Evolutionary conservation across 306 rosid species (phyloP).

Genomic region (Malus fusca): DNA sequence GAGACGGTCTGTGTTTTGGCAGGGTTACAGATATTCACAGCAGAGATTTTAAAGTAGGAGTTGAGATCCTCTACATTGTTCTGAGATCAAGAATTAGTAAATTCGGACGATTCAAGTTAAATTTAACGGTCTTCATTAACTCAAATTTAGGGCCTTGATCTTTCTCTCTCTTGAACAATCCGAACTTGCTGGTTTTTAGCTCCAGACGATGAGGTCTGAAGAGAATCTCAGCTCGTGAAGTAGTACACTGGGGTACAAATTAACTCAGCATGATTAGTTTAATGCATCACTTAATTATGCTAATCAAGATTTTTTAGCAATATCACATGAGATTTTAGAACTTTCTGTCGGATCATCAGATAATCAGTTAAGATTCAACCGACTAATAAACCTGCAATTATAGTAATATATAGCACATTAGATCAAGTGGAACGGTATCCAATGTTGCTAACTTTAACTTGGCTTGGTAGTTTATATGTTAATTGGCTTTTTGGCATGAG

Average conservation of each 20-base stretch:
- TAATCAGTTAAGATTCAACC: neutral
- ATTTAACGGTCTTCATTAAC: no score
- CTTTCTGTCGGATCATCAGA: neutral
- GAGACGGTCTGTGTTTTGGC: neutral
- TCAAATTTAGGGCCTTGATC: fast-evolving
- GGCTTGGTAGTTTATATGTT: neutral
- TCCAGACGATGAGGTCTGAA: no score
- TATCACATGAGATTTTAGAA: neutral
- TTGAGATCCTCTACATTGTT: neutral
- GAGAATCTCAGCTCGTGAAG: neutral
- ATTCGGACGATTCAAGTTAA: no score
- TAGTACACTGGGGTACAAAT: neutral
- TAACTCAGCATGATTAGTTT: neutral
- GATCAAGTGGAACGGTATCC: neutral
- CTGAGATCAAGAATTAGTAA: no score
- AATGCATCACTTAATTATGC: neutral
- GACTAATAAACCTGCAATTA: neutral
- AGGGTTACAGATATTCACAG: neutral
- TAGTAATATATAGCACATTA: neutral
- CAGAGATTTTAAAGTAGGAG: neutral
- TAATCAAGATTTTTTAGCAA: neutral
- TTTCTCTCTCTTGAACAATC: no score
- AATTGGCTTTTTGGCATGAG: no score
- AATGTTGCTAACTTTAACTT: neutral
- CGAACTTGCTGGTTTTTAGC: no score